These are phyloP conservation scores for Collybia nuda DNA, from an alignment of 768 basidiomycete species.

Conservation along the genomic window DNA sequence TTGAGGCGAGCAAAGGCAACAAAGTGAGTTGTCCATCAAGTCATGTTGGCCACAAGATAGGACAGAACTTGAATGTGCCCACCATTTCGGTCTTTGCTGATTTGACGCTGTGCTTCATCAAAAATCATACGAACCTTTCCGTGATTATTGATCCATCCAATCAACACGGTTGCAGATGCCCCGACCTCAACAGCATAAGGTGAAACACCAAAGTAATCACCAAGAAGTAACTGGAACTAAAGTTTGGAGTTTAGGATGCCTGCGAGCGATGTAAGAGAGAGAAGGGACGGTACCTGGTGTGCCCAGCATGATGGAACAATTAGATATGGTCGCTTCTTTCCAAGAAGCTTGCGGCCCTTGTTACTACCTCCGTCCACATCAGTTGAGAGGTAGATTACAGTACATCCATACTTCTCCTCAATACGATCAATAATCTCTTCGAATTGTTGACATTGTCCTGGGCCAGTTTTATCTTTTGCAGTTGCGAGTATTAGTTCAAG, in stretches of 20 bases:
- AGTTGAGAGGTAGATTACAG: background rate
- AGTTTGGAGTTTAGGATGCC: too few species aligned
- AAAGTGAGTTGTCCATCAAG: background rate
- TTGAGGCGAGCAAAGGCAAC: background rate
- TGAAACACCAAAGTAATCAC: background rate
- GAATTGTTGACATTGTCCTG: background rate
- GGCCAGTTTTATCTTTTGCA: background rate
- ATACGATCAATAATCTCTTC: background rate
- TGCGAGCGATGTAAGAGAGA: too few species aligned
- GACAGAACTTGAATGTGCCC: background rate
- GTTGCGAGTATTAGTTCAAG: background rate
- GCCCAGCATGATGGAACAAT: background rate
- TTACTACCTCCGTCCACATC: constrained; percentile 2
- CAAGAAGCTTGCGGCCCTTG: background rate
- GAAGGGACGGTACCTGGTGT: background rate
- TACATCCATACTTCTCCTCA: background rate
- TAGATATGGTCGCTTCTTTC: background rate
- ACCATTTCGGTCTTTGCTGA: background rate
- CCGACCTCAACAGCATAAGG: background rate
- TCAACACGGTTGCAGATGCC: background rate
- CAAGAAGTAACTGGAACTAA: background rate
- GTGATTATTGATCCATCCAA: constrained; percentile 1
- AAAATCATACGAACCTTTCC: constrained; percentile 1
- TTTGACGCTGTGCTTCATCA: background rate
- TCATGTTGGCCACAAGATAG: constrained; percentile 1